A percentile compares a stretch with the other conserved stretches of the same genome.
Conservation (phyloP, 2,329 filamentous ascomycete species). For the Grosmannia clavigera region DNA sequence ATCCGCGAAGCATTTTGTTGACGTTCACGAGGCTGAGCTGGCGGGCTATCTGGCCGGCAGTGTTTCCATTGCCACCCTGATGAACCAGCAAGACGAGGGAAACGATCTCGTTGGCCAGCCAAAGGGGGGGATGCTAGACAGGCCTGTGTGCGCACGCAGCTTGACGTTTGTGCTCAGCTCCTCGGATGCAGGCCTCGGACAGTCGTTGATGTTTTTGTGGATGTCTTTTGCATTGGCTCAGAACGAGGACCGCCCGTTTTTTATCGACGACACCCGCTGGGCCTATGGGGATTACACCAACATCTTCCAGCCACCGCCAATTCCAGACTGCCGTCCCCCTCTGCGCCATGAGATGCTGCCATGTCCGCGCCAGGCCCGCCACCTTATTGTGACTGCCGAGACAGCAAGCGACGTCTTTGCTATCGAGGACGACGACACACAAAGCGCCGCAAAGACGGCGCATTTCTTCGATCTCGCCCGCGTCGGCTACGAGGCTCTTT, state of each 20-base stretch:
- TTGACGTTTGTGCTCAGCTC: slow-evolving; percentile 71
- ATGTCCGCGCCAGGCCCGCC: slow-evolving; percentile 63
- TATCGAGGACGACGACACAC: slow-evolving; percentile 27
- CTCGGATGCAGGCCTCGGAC: slow-evolving; percentile 63
- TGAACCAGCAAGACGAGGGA: slow-evolving; percentile 15
- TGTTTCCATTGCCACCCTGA: slow-evolving; percentile 24
- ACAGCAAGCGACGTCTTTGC: slow-evolving; percentile 56
- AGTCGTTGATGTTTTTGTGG: slow-evolving; percentile 68
- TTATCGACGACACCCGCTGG: slow-evolving; percentile 76
- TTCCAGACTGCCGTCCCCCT: slow-evolving; percentile 55
- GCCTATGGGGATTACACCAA: slow-evolving; percentile 64
- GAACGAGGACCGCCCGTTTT: slow-evolving; percentile 63
- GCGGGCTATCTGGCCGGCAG: slow-evolving; percentile 45
- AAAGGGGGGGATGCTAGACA: slow-evolving; percentile 26
- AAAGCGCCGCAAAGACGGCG: slow-evolving; percentile 32
- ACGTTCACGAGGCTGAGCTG: slow-evolving; percentile 58
- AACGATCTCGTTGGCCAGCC: slow-evolving; percentile 34
- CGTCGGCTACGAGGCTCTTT: slow-evolving; percentile 60
- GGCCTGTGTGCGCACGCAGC: slow-evolving; percentile 52
- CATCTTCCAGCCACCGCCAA: slow-evolving; percentile 58
- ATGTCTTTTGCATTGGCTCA: slow-evolving; percentile 69
- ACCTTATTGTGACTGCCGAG: slow-evolving; percentile 60
- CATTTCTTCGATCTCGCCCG: slow-evolving; percentile 55
- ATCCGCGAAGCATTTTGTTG: slow-evolving; percentile 55
- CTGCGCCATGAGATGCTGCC: slow-evolving; percentile 66